These are phyloP conservation scores for Cucurbita ficifolia DNA, from an alignment of 306 rosid genomes.

Conservation along the genomic window DNA sequence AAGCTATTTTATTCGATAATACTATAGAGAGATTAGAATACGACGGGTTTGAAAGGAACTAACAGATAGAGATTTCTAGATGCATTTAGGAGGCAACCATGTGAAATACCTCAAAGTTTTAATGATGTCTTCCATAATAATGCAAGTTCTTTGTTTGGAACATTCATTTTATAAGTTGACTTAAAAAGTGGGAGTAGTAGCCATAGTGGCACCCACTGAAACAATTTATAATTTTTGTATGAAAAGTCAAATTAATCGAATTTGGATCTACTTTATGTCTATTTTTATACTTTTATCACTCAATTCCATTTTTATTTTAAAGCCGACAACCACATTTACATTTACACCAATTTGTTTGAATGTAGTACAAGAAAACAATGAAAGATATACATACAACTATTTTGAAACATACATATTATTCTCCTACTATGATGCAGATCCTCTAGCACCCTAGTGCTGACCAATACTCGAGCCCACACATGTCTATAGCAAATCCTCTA, in stretches of 20 bases:
- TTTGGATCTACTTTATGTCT: neutral
- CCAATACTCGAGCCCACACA: too few relatives aligned
- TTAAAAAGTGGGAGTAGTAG: neutral
- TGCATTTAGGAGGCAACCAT: neutral
- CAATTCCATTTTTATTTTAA: neutral
- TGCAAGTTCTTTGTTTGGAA: neutral
- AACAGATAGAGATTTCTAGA: neutral
- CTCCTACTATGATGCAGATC: too few relatives aligned
- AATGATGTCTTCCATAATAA: constrained; percentile 4
- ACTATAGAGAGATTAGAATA: neutral
- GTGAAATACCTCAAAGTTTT: neutral
- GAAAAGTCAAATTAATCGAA: constrained; percentile 1
- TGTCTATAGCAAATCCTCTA: too few relatives aligned
- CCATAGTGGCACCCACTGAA: neutral
- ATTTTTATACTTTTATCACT: neutral
- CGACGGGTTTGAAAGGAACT: neutral
- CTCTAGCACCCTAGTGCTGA: too few relatives aligned
- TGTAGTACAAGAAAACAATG: too few relatives aligned
- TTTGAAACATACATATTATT: too few relatives aligned
- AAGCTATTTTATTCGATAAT: too few relatives aligned
- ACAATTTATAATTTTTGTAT: neutral
- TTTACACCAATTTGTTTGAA: too few relatives aligned
- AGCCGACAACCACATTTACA: too few relatives aligned
- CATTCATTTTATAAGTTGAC: neutral
- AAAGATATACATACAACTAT: too few relatives aligned